These are phyloP conservation scores for Saccharum hybrid DNA, from an alignment of 202 grass and related monocot species.

Conservation along the genomic window DNA sequence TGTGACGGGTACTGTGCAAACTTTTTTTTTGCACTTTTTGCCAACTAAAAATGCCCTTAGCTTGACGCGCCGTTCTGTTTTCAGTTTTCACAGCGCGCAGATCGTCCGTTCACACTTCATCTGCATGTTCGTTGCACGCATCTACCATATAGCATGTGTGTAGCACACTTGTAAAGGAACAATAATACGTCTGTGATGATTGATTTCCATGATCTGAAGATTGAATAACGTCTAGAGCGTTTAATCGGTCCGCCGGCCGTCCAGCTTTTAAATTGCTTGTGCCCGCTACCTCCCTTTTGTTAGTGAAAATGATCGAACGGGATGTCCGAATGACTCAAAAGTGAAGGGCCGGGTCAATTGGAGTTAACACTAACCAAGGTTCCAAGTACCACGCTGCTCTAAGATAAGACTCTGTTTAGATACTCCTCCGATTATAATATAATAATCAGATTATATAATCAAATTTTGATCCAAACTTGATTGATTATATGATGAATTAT, in stretches of 20 bases:
- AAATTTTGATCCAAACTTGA: too few species aligned
- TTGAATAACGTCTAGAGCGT: neutral
- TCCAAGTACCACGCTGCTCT: too few species aligned
- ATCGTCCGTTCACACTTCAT: neutral
- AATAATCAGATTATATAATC: too few species aligned
- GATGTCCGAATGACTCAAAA: neutral
- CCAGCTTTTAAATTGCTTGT: neutral
- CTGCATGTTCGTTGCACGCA: neutral
- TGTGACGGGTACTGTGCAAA: too few species aligned
- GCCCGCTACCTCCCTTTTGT: neutral
- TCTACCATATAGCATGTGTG: neutral
- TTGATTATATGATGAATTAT: too few species aligned
- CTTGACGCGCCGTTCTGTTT: neutral
- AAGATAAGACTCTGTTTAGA: too few species aligned
- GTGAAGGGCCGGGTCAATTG: too few species aligned
- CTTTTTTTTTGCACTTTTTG: too few species aligned
- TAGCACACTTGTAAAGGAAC: slow-evolving; percentile 19
- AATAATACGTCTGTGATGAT: slow-evolving; percentile 14
- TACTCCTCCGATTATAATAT: too few species aligned
- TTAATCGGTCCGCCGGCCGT: neutral
- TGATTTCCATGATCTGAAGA: slow-evolving; percentile 3
- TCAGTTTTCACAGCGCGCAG: neutral
- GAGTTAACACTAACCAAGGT: too few species aligned
- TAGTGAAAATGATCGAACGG: neutral
- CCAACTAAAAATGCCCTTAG: too few species aligned